Conservation (phyloP, 2,329 filamentous ascomycete species). For the Penicillium sp. region DNA sequence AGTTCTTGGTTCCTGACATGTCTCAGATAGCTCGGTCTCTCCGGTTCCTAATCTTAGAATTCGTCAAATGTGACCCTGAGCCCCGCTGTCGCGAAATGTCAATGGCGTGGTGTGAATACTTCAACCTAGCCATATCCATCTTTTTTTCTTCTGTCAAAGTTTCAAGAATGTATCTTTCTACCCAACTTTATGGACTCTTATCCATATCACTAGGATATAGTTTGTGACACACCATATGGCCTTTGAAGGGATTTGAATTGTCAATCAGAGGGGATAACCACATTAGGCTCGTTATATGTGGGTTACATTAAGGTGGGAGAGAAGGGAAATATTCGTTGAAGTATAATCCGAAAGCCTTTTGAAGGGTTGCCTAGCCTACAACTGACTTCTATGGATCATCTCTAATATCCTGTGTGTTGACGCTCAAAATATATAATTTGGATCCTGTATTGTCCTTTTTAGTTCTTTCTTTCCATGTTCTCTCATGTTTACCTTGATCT, state of each 20-base stretch:
- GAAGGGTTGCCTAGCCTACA: background rate
- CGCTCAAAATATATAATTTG: no score
- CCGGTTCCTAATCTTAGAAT: background rate
- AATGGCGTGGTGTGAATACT: background rate
- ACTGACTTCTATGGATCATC: background rate
- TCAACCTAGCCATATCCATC: background rate
- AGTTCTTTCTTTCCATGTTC: background rate
- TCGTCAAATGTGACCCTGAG: background rate
- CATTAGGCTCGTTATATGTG: background rate
- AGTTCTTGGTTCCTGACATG: background rate
- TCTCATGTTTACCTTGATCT: background rate
- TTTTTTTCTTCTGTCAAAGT: no score
- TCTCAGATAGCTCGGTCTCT: conserved; percentile 1
- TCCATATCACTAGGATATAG: no score
- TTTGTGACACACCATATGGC: background rate
- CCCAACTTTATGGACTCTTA: background rate
- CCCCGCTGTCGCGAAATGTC: background rate
- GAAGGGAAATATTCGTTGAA: background rate
- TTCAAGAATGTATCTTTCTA: background rate
- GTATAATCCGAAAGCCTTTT: no score
- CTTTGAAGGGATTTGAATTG: background rate
- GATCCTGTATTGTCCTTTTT: background rate
- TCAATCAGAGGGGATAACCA: background rate
- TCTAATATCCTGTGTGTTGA: background rate
- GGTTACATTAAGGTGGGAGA: background rate